Evolutionary conservation across 352 stramenopile genomes (phyloP), one percentile per base, ranked within the genome.

Genomic region (Thalassiosira exigua): DNA sequence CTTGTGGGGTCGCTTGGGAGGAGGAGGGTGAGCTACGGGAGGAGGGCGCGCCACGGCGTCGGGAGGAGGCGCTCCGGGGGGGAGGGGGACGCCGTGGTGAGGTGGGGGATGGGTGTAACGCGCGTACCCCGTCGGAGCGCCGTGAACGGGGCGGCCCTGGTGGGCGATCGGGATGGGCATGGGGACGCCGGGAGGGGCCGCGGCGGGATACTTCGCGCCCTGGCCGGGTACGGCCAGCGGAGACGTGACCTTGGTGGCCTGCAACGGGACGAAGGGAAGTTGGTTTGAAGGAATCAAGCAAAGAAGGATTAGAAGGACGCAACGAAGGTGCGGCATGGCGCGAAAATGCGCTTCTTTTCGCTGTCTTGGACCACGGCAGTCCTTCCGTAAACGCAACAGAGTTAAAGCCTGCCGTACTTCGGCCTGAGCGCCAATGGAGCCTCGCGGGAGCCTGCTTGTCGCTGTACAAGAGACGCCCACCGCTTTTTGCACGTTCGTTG

Each of bases 191-290:
- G 46, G 46, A 21, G 12, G 5, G 46, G 12, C 12, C 21, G 46
- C 5, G 46, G 5, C 5, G 12, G 46, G 12, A 21, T 11, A 12
- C 46, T 26, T 46, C 36, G 9, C 29, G 1, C 4, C 29, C 26
- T n/a, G 12, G 27, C 27, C 17, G 27, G 65, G 26, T 19, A 62
- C 52, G 9, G 67, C 39, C 4, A 76, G 52, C 27, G 67, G 67
- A 0, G 67, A 76, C 27, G 67, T 60, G 17, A 76, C 57, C 56
- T 65, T 62, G 11, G 67, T 68, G 26, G 67, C 67, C 67, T 75
- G 53, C 27, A n/a, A 26, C 22, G 1, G 27, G 52, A 52, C 57
- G 50, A 44, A 17, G 33, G 29, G 24, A 27, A 42, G 11, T 50
- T 19, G 24, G 62, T 17, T n/a, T 9, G 11, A 19, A 19, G 53